Base-by-base conservation (phyloP, 164 flowering plant species). In the Malania oleifera region DNA sequence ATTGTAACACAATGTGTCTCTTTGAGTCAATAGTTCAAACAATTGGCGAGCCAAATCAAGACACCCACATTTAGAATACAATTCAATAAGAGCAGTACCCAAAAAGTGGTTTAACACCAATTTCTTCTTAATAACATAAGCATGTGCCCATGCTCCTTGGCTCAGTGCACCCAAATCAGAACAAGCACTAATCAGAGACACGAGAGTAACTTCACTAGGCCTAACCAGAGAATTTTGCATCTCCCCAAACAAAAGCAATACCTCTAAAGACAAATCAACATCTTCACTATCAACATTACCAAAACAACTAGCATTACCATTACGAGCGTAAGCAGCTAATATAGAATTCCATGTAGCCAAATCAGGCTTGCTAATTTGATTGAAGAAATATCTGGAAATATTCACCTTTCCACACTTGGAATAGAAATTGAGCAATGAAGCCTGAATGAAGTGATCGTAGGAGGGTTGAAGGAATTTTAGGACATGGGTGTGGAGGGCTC, bases 101-200 rank as follows among this genome's bases (percentile, higher is more conserved):
- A 85, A 75, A 47, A 62, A 79, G 25, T 29, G 70, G 66, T 80
- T 84, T 25, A 78, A 51, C 40, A 43, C 52, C 34, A 84, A 76
- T 59, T 64, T 68, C 43, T 59, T 64, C 61, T 58, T 75, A 13
- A 73, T 15, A n/a, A 77, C 38, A 59, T 84, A 78, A 39, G 56
- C 70, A 72, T 84, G 85, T 12, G 75, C 82, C 87, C 87, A 84
- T 7, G 49, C 27, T n/a, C 90, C 90, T 67, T 76, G 82, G 66
- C 68, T 58, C 28, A 82, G 62, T 35, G 75, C 82, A 41, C 85
- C 85, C 52, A 84, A 56, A 63, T 76, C 58, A 43, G 86, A 75
- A 75, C 86, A 82, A 61, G 86, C 84, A 57, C 70, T 70, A 59
- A 82, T 67, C 40, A 84, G 19, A 29, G 82, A 77, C 56, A 82